Percentiles rank a stretch among this genome's conserved stretches.
These are phyloP conservation scores for Beauveria bassiana DNA, from an alignment of 2,329 filamentous ascomycete genomes.

Conservation along the genomic window DNA sequence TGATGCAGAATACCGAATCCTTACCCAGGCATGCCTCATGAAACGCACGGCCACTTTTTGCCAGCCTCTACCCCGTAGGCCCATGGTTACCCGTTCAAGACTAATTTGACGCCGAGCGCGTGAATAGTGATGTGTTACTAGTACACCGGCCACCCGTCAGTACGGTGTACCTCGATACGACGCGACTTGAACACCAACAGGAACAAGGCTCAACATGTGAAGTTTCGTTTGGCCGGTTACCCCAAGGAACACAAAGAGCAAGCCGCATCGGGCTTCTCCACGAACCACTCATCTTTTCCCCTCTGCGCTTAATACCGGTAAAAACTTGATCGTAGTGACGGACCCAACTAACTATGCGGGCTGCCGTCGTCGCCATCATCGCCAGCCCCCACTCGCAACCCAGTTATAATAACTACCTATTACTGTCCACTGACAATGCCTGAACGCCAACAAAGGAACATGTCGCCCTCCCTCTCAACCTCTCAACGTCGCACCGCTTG, in stretches of 20 bases:
- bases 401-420: background rate
- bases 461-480: background rate
- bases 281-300: background rate
- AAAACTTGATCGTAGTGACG: background rate
- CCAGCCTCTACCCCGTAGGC: background rate
- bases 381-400: background rate
- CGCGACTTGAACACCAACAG: background rate
- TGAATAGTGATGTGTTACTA: background rate
- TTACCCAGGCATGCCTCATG: background rate
- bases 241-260: background rate
- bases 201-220: background rate
- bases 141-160: background rate
- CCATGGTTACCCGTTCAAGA: background rate
- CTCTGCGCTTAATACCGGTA: background rate
- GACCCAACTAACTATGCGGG: background rate
- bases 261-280: background rate
- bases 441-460: background rate
- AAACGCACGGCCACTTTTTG: background rate
- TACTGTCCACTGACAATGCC: too few relatives aligned
- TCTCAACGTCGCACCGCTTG: background rate
- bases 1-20: background rate
- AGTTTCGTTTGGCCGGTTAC: background rate
- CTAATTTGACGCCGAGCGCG: background rate
- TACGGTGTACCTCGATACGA: background rate
- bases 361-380: background rate